Evolutionary conservation across 2,329 filamentous ascomycete species (phyloP), one percentile per base, ranked within the genome.

Genomic region (Xylariaceae sp.): DNA sequence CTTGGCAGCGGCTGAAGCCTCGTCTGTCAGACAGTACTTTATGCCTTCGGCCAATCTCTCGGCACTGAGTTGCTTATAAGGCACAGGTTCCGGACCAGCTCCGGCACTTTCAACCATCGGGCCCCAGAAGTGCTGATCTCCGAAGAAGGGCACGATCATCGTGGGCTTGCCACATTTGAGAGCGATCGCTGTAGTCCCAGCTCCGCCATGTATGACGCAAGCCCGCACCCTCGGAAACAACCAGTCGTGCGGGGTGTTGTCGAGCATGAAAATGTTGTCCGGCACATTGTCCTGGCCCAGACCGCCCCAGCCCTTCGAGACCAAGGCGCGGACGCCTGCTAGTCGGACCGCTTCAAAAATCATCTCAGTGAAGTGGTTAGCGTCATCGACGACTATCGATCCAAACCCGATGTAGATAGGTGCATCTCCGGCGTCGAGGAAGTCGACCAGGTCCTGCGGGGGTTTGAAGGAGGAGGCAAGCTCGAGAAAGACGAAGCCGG

Each of bases 51-150:
- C 76, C 1, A 87, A 58, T 27, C 71, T 75, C 38, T 85, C 76
- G 0, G 66, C 68, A 2, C 66, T 75, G 2, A 88, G 56, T 8
- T 69, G 58, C 57, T 84, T 85, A 58, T 84, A 83, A 0, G 80
- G 80, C 7, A 85, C 68, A 2, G 80, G 72, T 26, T 71, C 60
- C 0, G 81, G 77, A 1, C 83, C 83, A 1, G 80, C 81, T 17
- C 72, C 70, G 2, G 76, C 68, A 21, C 67, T 72, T 4, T 67
- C 68, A 1, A 87, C 68, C 75, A 83, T 83, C 13, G 67, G 65
- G 2, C 82, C 83, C 83, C 83, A 88, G 51, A 88, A 88, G 31
- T 80, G 72, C 54, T 88, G 83, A 50, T 88, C 83, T 3, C 83
- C 83, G 44, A 88, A 88, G 58, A 88, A 88, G 0, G 83, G 83